These are phyloP conservation scores for Diutina mesorugosa DNA, from an alignment of 1,139 yeast genomes.

Conservation along the genomic window DNA sequence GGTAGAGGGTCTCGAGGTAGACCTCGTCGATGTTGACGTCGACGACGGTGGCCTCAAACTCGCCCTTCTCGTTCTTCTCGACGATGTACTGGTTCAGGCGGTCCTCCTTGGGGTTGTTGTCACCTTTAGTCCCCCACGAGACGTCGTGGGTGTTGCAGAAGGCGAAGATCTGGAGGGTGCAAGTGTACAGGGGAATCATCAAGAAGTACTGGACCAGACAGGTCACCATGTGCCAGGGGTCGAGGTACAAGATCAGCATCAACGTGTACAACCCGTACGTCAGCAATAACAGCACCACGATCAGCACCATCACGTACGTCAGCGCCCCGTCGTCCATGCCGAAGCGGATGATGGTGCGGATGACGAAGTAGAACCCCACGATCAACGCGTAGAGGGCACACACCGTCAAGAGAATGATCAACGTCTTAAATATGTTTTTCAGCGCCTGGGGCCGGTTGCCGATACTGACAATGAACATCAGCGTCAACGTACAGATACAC, in stretches of 20 bases:
- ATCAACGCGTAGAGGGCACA: slow-evolving; percentile 75
- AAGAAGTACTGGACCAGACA: slow-evolving; percentile 77
- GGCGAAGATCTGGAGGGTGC: slow-evolving; percentile 86
- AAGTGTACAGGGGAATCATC: slow-evolving; percentile 82
- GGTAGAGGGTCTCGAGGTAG: slow-evolving; percentile 64
- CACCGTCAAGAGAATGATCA: slow-evolving; percentile 59
- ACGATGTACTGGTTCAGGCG: slow-evolving; percentile 29
- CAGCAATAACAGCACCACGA: slow-evolving; percentile 75
- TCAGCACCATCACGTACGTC: slow-evolving; percentile 53
- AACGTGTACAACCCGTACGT: slow-evolving; percentile 82
- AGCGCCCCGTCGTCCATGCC: slow-evolving; percentile 24
- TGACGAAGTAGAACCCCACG: slow-evolving; percentile 74
- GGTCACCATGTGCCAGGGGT: slow-evolving; percentile 89
- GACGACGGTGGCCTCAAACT: slow-evolving; percentile 81
- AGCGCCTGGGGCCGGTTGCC: slow-evolving; percentile 95
- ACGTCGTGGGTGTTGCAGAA: slow-evolving; percentile 94
- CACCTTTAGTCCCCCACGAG: slow-evolving; percentile 97
- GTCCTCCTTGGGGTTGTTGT: slow-evolving; percentile 55
- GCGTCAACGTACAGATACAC: slow-evolving; percentile 67
- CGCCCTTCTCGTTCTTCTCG: slow-evolving; percentile 39
- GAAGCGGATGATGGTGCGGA: slow-evolving; percentile 32
- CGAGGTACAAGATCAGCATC: slow-evolving; percentile 71
- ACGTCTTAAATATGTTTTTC: slow-evolving; percentile 51
- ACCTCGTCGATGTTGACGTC: slow-evolving; percentile 85
- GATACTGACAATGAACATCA: slow-evolving; percentile 81